phyloP scores from a whole-genome alignment of 2,329 filamentous ascomycete genomes.

The Exserohilum rostratum region DNA sequence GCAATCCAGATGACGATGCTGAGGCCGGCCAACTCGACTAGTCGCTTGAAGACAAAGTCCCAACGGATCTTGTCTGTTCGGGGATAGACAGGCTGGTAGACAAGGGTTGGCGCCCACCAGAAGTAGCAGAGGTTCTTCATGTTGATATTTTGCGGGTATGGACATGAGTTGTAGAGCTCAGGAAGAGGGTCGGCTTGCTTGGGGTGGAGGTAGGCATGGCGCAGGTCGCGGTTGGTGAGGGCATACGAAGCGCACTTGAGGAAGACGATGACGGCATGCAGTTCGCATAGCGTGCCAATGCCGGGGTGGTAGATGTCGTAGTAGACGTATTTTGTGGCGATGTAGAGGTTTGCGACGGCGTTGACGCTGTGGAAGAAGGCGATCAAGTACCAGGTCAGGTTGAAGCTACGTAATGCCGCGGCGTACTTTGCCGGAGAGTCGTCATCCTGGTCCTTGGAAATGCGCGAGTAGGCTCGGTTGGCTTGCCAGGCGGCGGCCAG shows the following conservation, averaged over 20 bases:
- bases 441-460: slow-evolving; percentile 52
- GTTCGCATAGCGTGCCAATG: slow-evolving; percentile 86
- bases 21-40: slow-evolving; percentile 77
- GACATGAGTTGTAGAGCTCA: slow-evolving; percentile 79
- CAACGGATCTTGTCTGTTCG: slow-evolving; percentile 81
- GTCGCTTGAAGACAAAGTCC: slow-evolving; percentile 83
- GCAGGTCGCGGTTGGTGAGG: slow-evolving; percentile 93
- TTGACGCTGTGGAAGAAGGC: slow-evolving; percentile 84
- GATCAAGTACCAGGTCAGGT: slow-evolving; percentile 78
- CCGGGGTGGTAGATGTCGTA: slow-evolving; percentile 90
- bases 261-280: slow-evolving; percentile 94
- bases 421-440: slow-evolving; percentile 63
- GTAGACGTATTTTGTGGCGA: slow-evolving; percentile 87
- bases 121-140: slow-evolving; percentile 89
- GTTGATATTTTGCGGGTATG: slow-evolving; percentile 91
- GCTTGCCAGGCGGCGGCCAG: slow-evolving; percentile 80
- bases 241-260: slow-evolving; percentile 96
- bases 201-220: slow-evolving; percentile 86
- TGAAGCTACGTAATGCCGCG: slow-evolving; percentile 67
- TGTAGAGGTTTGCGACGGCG: slow-evolving; percentile 76
- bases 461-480: slow-evolving; percentile 67
- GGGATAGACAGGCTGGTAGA: slow-evolving; percentile 97
- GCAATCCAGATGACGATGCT: slow-evolving; percentile 94
- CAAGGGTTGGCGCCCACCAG: slow-evolving; percentile 95
- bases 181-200: slow-evolving; percentile 74